phyloP scores from a whole-genome alignment of 208 protist genomes.

The Crithidia thermophila region DNA sequence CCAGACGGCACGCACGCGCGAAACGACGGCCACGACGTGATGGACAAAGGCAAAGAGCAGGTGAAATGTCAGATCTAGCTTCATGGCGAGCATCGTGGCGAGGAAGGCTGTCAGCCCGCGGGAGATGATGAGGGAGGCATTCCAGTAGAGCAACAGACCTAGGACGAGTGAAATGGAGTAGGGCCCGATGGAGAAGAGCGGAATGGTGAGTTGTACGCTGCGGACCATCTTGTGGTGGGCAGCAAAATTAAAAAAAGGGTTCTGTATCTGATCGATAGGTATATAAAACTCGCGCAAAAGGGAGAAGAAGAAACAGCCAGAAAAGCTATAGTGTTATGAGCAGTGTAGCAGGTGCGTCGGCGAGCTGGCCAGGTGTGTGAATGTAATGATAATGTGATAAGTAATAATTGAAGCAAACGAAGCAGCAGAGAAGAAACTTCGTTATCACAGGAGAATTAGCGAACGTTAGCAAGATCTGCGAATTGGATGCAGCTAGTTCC shows the following conservation, averaged over 20 bases:
- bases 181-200: slow-evolving; percentile 14
- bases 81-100: slow-evolving; percentile 26
- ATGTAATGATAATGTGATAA: no score
- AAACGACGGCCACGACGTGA: slow-evolving; percentile 6
- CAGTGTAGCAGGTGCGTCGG: no score
- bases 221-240: background rate
- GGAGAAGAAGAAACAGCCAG: no score
- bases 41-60: slow-evolving; percentile 24
- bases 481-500: no score
- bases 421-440: no score
- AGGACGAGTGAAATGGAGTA: slow-evolving; percentile 14
- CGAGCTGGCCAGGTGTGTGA: no score
- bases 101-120: slow-evolving; percentile 26
- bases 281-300: no score
- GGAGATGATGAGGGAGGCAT: slow-evolving; percentile 40
- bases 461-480: no score
- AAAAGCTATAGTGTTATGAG: no score
- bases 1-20: slow-evolving; percentile 11
- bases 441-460: no score
- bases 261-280: no score
- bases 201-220: slow-evolving; percentile 12
- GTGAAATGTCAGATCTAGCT: slow-evolving; percentile 22
- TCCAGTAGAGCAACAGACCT: slow-evolving; percentile 59
- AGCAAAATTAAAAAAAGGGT: background rate
- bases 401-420: no score